Evolutionary conservation across 1,139 yeast species (phyloP).

Genomic region (Scheffersomyces cryptocercus): DNA sequence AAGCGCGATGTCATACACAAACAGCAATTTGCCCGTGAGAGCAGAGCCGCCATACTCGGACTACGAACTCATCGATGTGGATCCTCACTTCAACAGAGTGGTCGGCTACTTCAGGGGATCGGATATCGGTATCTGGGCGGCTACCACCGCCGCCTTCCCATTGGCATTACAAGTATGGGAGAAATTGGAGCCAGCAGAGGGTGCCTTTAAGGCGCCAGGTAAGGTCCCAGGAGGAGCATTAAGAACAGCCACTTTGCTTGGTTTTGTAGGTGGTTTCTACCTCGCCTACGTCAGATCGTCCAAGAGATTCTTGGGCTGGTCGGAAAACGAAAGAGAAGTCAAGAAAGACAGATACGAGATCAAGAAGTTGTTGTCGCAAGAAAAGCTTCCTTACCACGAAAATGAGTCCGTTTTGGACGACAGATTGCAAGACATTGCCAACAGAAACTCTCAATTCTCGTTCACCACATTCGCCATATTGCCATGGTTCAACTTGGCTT

Average conservation of each 20-base stretch:
- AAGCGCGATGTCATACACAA: conserved; percentile 40
- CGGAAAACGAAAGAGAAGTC: conserved; percentile 75
- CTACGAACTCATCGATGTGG: conserved; percentile 67
- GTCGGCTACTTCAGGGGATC: conserved; percentile 70
- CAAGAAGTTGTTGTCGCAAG: conserved; percentile 65
- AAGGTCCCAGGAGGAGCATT: conserved; percentile 60
- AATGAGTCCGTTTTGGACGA: conserved; percentile 63
- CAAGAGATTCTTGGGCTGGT: conserved; percentile 76
- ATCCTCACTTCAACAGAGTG: conserved; percentile 75
- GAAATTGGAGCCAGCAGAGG: conserved; percentile 60
- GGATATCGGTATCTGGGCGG: conserved; percentile 67
- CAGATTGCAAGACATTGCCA: conserved; percentile 74
- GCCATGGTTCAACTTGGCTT: conserved; percentile 83
- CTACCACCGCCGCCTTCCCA: conserved; percentile 67
- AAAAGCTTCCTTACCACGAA: conserved; percentile 64
- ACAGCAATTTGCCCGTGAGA: conserved; percentile 45
- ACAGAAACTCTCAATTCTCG: conserved; percentile 78
- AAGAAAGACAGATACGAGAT: conserved; percentile 72
- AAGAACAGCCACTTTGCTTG: conserved; percentile 61
- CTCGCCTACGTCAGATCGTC: conserved; percentile 66
- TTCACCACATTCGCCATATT: conserved; percentile 60
- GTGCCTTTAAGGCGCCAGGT: conserved; percentile 54
- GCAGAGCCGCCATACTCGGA: conserved; percentile 45
- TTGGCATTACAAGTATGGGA: conserved; percentile 62
- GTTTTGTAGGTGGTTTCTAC: conserved; percentile 71